Percentiles rank a stretch among this genome's conserved stretches.
Conservation (phyloP, 208 protist genomes). For the Leishmania tropica region DNA sequence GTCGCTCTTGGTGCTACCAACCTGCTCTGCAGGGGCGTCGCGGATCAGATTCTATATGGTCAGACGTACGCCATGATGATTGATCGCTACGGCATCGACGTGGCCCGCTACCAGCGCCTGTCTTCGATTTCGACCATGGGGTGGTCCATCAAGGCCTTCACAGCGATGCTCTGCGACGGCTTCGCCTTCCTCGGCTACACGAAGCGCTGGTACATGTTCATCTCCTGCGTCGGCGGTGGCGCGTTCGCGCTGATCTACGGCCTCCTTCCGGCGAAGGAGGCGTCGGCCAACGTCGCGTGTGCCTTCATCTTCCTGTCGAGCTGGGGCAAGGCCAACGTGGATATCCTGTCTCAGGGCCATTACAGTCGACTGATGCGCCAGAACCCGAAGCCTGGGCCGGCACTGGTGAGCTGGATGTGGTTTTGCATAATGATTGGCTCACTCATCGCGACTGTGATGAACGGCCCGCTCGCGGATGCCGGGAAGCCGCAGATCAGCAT, state of each 20-base stretch:
- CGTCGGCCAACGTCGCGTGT: conserved; percentile 34
- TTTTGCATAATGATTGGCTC: conserved; percentile 48
- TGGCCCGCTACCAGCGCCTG: conserved; percentile 56
- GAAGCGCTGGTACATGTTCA: conserved; percentile 76
- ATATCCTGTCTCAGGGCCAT: conserved; percentile 75
- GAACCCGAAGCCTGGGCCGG: conserved; percentile 41
- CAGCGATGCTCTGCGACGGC: conserved; percentile 59
- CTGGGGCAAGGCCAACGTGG: conserved; percentile 66
- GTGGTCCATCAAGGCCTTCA: conserved; percentile 72
- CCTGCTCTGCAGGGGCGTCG: conserved; percentile 62
- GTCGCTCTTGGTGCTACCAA: conserved; percentile 41
- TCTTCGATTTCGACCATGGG: conserved; percentile 39
- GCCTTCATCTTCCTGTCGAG: conserved; percentile 57
- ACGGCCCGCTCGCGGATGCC: conserved; percentile 56
- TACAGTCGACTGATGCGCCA: conserved; percentile 73
- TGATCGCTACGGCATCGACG: conserved; percentile 40
- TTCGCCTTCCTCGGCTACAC: conserved; percentile 72
- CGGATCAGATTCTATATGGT: conserved; percentile 47
- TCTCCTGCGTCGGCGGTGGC: conserved; percentile 45
- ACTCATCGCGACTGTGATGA: conserved; percentile 43
- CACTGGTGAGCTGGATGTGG: conserved; percentile 72
- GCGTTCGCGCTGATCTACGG: conserved; percentile 47
- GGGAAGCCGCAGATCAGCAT: conserved; percentile 45
- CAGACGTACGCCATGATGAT: conserved; percentile 52
- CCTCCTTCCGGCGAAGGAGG: conserved; percentile 40